These are phyloP conservation scores for Oligophagozyma castellii DNA, from an alignment of 1,139 yeast genomes.

Conservation along the genomic window DNA sequence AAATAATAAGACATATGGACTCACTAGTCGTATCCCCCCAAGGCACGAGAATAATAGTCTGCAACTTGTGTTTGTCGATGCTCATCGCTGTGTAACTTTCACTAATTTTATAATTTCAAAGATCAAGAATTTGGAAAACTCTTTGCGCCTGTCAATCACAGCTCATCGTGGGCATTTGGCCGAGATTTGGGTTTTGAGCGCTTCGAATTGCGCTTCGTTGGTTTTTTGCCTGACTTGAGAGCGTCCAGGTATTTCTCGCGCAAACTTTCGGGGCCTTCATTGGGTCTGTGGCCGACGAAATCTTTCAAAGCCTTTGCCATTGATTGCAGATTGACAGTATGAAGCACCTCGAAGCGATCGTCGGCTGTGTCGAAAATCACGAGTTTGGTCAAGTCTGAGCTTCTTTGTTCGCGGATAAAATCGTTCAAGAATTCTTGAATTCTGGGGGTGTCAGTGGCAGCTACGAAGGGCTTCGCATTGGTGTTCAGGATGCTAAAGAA, in stretches of 20 bases:
- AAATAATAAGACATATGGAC: no score
- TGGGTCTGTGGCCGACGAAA: constrained; percentile 9
- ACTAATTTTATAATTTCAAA: no score
- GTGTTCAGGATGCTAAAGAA: constrained; percentile 21
- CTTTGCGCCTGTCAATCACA: constrained; percentile 4
- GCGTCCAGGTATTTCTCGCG: constrained; percentile 12
- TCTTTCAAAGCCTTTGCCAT: constrained; percentile 12
- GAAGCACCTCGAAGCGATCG: constrained; percentile 10
- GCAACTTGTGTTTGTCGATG: not conserved
- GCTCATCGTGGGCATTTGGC: constrained; percentile 4
- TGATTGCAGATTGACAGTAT: constrained; percentile 9
- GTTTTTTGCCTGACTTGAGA: constrained; percentile 10
- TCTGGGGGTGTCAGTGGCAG: constrained; percentile 7
- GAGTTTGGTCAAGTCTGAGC: constrained; percentile 4
- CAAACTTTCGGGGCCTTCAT: constrained; percentile 21
- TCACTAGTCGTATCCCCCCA: no score
- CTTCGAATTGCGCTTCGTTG: no score
- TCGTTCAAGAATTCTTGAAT: constrained; percentile 5
- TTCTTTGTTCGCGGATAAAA: not conserved
- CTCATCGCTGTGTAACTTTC: no score
- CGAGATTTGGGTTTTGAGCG: no score
- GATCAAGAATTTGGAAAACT: no score
- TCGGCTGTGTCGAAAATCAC: constrained; percentile 13
- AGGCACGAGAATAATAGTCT: not conserved
- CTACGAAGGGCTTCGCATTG: constrained; percentile 3